phyloP scores from a whole-genome alignment of 2,329 filamentous ascomycete species.

The Ceratocystis destructans region DNA sequence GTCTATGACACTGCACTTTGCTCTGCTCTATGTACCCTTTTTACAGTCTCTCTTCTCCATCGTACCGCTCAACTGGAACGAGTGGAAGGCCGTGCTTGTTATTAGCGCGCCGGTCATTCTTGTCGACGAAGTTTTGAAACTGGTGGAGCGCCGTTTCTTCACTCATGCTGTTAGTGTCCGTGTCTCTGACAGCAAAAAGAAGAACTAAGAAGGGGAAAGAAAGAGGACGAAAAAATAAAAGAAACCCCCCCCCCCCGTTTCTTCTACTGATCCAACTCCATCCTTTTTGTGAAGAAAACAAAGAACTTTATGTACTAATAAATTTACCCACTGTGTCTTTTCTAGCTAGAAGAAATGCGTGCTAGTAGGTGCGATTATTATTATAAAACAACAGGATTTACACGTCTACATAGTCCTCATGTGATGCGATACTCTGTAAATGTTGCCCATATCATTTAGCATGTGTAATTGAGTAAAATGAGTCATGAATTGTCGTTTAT shows the following conservation, averaged over 20 bases:
- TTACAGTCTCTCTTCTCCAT: slow-evolving; percentile 84
- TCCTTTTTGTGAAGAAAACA: not conserved
- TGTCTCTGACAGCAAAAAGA: slow-evolving; percentile 39
- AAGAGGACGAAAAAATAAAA: not conserved
- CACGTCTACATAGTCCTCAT: not conserved
- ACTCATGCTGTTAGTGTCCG: slow-evolving; percentile 33
- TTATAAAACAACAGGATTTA: not conserved
- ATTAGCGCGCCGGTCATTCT: slow-evolving; percentile 86
- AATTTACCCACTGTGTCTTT: not conserved
- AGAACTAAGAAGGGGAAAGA: slow-evolving; percentile 20
- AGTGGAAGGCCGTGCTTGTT: slow-evolving; percentile 82
- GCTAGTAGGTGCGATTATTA: not conserved
- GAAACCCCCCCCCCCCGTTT: not conserved
- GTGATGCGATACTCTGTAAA: not conserved
- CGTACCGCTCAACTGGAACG: slow-evolving; percentile 65
- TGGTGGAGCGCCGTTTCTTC: slow-evolving; percentile 56
- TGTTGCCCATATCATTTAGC: not conserved
- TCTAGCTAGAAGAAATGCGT: not conserved
- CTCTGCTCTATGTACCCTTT: slow-evolving; percentile 80
- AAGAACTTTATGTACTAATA: not conserved
- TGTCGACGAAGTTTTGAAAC: slow-evolving; percentile 75
- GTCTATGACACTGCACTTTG: slow-evolving; percentile 91
- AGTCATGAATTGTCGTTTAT: slow-evolving; percentile 18
- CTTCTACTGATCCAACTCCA: not conserved
- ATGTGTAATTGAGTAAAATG: not conserved